Conservation (phyloP, 495 filamentous ascomycete genomes). For the Choiromyces venosus region DNA sequence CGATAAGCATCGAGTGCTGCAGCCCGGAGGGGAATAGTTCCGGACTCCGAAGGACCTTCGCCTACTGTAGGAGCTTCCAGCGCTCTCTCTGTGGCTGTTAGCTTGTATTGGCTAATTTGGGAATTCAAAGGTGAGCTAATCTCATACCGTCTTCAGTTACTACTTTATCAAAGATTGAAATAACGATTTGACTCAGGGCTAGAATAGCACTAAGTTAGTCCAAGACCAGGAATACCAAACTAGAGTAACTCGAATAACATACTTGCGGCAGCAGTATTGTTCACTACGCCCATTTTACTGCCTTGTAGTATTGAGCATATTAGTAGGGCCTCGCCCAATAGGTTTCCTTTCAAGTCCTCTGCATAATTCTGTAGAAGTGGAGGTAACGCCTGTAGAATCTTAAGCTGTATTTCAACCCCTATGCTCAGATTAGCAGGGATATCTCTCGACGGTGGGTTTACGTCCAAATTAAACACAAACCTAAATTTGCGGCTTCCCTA, state of each 20-base stretch:
- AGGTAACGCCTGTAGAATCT: constrained; percentile 91
- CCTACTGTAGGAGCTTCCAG: constrained; percentile 51
- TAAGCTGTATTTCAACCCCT: constrained; percentile 89
- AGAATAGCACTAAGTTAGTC: constrained; percentile 14
- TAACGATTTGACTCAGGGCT: constrained; percentile 83
- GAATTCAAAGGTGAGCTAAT: constrained; percentile 11
- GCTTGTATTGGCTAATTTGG: background rate
- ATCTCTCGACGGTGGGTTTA: background rate
- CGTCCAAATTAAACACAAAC: constrained; percentile 43
- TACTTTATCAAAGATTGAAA: constrained; percentile 88
- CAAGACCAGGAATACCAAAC: background rate
- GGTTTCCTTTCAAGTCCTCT: constrained; percentile 68
- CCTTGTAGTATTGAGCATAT: constrained; percentile 86
- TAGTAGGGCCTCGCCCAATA: constrained; percentile 73
- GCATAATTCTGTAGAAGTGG: constrained; percentile 87
- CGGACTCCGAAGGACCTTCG: constrained; percentile 61
- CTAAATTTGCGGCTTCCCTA: constrained; percentile 66
- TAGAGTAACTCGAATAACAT: constrained; percentile 9
- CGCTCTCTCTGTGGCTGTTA: constrained; percentile 44
- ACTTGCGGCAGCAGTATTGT: constrained; percentile 85
- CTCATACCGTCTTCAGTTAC: constrained; percentile 67
- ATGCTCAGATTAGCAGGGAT: constrained; percentile 15
- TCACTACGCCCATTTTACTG: constrained; percentile 85
- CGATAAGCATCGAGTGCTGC: constrained; percentile 84
- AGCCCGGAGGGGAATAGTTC: constrained; percentile 58